These are phyloP conservation scores for Botryobasidium botryosum DNA, from an alignment of 768 basidiomycete genomes.

Conservation along the genomic window DNA sequence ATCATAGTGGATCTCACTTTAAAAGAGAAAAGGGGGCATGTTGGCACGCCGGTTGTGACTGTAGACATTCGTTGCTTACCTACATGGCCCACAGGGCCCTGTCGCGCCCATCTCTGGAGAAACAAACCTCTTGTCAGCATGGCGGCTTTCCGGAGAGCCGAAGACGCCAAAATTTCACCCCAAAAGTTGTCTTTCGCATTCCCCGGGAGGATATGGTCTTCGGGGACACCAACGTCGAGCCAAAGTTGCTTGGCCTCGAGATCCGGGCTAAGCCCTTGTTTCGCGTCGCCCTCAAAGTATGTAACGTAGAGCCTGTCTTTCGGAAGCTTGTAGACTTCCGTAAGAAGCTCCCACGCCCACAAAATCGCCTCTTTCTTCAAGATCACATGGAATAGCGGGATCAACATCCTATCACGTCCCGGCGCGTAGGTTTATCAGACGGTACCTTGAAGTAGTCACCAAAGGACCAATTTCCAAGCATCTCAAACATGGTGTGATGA, in stretches of 20 bases:
- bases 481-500: slow-evolving; percentile 97
- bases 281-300: slow-evolving; percentile 91
- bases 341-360: slow-evolving; percentile 92
- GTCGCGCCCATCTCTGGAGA: slow-evolving; percentile 89
- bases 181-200: slow-evolving; percentile 98
- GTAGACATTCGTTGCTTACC: too few relatives aligned
- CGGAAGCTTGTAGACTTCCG: slow-evolving; percentile 71
- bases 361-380: slow-evolving; percentile 75
- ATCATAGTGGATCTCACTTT: slow-evolving; percentile 90
- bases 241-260: slow-evolving; percentile 75
- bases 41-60: neutral
- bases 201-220: slow-evolving; percentile 83
- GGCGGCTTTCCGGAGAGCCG: too few relatives aligned
- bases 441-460: slow-evolving; percentile 97
- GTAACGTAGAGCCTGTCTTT: slow-evolving; percentile 90
- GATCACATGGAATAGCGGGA: slow-evolving; percentile 2
- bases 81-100: slow-evolving; percentile 92
- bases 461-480: slow-evolving; percentile 99
- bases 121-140: neutral
- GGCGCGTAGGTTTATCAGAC: slow-evolving; percentile 4
- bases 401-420: neutral
- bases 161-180: slow-evolving; percentile 46
- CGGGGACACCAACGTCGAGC: slow-evolving; percentile 74
- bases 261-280: slow-evolving; percentile 73
- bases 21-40: neutral